A percentile compares a stretch with the other conserved stretches of the same genome.
Conservation (phyloP, 2,329 filamentous ascomycete genomes). For the Fusarium buharicum region DNA sequence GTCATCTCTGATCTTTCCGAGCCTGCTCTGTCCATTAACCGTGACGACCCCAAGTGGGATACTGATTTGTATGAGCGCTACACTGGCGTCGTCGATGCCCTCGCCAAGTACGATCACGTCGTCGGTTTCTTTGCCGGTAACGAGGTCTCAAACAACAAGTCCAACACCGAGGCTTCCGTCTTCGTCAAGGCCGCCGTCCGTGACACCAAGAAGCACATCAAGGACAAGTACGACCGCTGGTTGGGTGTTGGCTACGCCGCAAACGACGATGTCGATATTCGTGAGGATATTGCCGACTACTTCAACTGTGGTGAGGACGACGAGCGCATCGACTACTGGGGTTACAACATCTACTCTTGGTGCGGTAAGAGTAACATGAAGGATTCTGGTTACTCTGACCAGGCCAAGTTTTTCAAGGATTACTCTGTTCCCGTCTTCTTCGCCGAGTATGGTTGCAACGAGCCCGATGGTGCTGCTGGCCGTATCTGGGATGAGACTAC, state of each 20-base stretch:
- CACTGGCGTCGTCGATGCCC: conserved; percentile 81
- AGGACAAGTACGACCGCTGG: conserved; percentile 76
- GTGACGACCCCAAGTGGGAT: conserved; percentile 81
- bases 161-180: conserved; percentile 89
- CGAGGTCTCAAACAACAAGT: conserved; percentile 89
- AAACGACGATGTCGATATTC: conserved; percentile 88
- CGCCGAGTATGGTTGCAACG: conserved; percentile 97
- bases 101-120: conserved; percentile 87
- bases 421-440: conserved; percentile 98
- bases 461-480: conserved; percentile 64
- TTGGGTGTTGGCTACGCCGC: conserved; percentile 96
- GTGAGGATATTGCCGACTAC: conserved; percentile 85
- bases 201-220: conserved; percentile 95
- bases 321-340: conserved; percentile 92
- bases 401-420: conserved; percentile 85
- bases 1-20: conserved; percentile 91
- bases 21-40: conserved; percentile 85
- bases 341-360: conserved; percentile 99
- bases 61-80: conserved; percentile 82
- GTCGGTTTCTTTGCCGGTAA: conserved; percentile 99
- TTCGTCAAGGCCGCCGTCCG: conserved; percentile 98
- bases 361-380: conserved; percentile 85
- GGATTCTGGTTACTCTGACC: conserved; percentile 81
- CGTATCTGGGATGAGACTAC: conserved; percentile 88
- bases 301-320: conserved; percentile 84